Percentiles rank a stretch among this genome's conserved stretches.
phyloP scores from a whole-genome alignment of 768 basidiomycete species.

The Lentinula edodes region DNA sequence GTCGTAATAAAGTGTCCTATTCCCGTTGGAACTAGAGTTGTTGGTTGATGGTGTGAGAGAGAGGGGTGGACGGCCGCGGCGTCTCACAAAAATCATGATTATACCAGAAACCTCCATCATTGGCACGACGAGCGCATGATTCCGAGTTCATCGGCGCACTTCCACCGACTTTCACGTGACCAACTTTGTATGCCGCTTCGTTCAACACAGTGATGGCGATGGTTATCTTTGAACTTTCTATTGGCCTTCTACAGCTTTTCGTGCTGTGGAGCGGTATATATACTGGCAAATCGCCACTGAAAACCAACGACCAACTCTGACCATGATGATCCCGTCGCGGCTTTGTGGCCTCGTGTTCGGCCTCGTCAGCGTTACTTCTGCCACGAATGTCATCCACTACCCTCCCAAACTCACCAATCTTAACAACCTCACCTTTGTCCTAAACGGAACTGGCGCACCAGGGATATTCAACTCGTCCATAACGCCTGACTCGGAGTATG shows the following conservation, averaged over 20 bases:
- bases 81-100: too few species aligned
- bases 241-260: not conserved
- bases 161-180: too few species aligned
- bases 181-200: not conserved
- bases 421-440: constrained; percentile 38
- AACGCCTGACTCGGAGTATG: constrained; percentile 34
- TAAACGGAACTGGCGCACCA: constrained; percentile 38
- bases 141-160: too few species aligned
- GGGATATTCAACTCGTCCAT: constrained; percentile 40
- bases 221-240: not conserved
- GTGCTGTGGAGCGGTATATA: not conserved
- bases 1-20: too few species aligned
- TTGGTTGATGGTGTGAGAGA: too few species aligned
- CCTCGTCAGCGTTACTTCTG: not conserved
- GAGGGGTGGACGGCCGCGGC: too few species aligned
- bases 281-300: not conserved
- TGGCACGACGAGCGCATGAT: too few species aligned
- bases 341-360: not conserved
- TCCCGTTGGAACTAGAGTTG: too few species aligned
- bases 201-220: not conserved
- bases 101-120: too few species aligned
- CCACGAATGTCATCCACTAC: constrained; percentile 26
- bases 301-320: not conserved
- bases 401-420: constrained; percentile 31
- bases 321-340: not conserved